Conservation (phyloP, 2,329 filamentous ascomycete genomes). For the Penicillium sp. region DNA sequence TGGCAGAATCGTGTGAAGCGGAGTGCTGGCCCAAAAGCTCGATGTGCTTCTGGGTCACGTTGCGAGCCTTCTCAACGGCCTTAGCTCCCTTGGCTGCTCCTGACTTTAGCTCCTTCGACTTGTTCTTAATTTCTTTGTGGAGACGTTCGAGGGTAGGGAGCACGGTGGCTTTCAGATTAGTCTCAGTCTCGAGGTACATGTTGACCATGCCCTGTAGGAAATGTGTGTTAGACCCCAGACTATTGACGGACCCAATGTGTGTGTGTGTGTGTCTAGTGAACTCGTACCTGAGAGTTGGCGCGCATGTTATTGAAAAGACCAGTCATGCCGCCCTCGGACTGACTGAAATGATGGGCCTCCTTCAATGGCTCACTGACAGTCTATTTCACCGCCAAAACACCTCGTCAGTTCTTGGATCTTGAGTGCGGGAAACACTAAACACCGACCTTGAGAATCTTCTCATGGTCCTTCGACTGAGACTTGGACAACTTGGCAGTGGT, state of each 20-base stretch:
- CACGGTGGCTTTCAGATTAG: conserved; percentile 81
- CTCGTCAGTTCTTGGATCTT: not conserved
- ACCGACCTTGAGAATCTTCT: conserved; percentile 81
- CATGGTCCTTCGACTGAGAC: conserved; percentile 87
- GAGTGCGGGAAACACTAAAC: not conserved
- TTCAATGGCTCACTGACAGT: conserved; percentile 81
- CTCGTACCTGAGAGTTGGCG: conserved; percentile 73
- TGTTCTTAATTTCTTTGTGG: conserved; percentile 95
- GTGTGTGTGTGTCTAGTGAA: not conserved
- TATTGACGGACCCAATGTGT: not conserved
- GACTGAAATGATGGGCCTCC: conserved; percentile 91
- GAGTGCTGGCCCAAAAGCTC: conserved; percentile 87
- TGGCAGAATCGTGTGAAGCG: conserved; percentile 70
- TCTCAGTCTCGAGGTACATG: conserved; percentile 86
- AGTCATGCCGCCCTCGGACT: conserved; percentile 80
- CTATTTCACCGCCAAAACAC: conserved; percentile 41
- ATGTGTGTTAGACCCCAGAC: not conserved
- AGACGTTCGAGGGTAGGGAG: conserved; percentile 86
- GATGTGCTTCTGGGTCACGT: conserved; percentile 89
- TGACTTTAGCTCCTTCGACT: conserved; percentile 81
- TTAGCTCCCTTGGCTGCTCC: conserved; percentile 85
- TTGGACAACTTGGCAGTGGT: conserved; percentile 85
- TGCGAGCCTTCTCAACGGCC: conserved; percentile 85
- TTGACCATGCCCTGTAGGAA: conserved; percentile 71
- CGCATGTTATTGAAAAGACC: conserved; percentile 94